A percentile compares a stretch with the other conserved stretches of the same genome.
phyloP scores from a whole-genome alignment of 441 rosid genomes.

The Populus hybrid region DNA sequence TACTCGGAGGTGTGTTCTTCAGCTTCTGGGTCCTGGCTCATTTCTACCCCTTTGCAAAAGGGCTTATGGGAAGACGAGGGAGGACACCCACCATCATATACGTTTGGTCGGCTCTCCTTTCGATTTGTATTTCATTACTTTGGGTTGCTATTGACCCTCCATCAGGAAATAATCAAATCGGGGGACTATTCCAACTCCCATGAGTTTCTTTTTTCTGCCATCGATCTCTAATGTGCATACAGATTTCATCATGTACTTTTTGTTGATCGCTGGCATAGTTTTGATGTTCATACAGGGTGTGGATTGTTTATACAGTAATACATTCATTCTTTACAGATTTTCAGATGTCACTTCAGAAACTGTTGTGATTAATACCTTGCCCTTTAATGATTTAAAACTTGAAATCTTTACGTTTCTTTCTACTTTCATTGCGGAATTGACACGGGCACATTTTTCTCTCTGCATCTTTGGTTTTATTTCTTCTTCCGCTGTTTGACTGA shows the following conservation, averaged over 20 bases:
- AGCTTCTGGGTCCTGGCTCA: slow-evolving; percentile 70
- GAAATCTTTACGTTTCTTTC: no score
- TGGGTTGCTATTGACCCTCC: slow-evolving; percentile 61
- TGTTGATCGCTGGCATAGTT: background rate
- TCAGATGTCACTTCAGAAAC: no score
- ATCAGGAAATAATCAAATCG: slow-evolving; percentile 46
- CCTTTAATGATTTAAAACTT: no score
- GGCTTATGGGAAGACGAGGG: slow-evolving; percentile 69
- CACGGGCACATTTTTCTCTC: no score
- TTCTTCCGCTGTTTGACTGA: no score
- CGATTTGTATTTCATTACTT: slow-evolving; percentile 57
- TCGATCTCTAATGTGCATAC: background rate
- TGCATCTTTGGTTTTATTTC: no score
- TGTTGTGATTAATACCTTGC: no score
- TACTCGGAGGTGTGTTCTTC: slow-evolving; percentile 63
- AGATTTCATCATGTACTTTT: background rate
- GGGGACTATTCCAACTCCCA: slow-evolving; percentile 58
- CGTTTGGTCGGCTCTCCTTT: slow-evolving; percentile 67
- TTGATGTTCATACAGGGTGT: no score
- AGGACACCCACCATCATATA: slow-evolving; percentile 53
- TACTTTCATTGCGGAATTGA: no score
- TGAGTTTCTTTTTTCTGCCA: slow-evolving; percentile 9
- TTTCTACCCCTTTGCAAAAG: slow-evolving; percentile 69
- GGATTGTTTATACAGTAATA: no score
- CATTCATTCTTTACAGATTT: no score